Base-by-base conservation (phyloP, 768 basidiomycete species). In the Sutorius australiensis region DNA sequence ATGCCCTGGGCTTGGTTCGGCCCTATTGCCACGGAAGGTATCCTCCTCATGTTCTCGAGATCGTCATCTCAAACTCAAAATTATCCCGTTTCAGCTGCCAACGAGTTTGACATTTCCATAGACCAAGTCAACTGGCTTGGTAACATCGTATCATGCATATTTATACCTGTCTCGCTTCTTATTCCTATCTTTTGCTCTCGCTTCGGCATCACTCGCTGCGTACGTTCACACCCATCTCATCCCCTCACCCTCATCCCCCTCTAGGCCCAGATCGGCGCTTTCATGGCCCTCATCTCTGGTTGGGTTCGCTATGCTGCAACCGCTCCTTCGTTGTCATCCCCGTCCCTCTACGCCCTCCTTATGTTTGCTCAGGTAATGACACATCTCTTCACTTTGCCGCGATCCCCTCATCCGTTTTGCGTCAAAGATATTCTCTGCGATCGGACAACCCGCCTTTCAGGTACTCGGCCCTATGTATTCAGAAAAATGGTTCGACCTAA, bases 1-100 rank as follows among this genome's bases (percentile, higher is more conserved):
- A 81, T 88, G 84, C 71, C 78, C 7, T 83, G 82, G 80, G 78
- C 86, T 4, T 93, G 89, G 89, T 93, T 92, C 61, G 89, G 90
- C 4, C 87, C 91, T 3, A 92, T 94, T 49, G 74, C 90, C 0
- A 83, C 82, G 38, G 66, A 83, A 60, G 75, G 89, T 90, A 44
- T 75, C 55, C 30, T 14, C 9, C 19, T n/a, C 1, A 2, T 4
- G 1, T 30, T 16, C 14, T 14, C 6, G 21, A n/a, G n/a, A n/a
- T 7, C 14, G 2, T 27, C 2, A 3, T 7, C 50, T 3, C 14
- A 17, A 11, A 31, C 38, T 8, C 16, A 19, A 17, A 6, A 12
- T 27, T 19, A 32, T 32, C 6, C 32, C 38, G 34, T 38, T 55
- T n/a, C 39, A 90, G 87, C 79, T 60, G 77, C 80, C 11, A 59